Evolutionary conservation across 2,329 filamentous ascomycete genomes (phyloP).

Genomic region (Aspergillus hortae): DNA sequence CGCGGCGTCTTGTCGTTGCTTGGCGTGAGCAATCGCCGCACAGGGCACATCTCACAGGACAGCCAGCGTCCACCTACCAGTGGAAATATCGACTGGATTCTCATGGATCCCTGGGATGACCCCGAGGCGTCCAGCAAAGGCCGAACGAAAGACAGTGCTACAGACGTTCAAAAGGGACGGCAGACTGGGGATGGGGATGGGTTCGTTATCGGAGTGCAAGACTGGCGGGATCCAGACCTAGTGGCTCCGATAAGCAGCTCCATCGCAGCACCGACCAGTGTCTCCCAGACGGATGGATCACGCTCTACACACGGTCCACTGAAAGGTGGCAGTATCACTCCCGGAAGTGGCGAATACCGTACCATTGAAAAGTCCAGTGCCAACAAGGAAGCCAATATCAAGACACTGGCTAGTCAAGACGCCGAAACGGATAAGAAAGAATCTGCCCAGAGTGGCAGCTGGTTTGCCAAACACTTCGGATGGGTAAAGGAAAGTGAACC

Average conservation of each 20-base stretch:
- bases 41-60: constrained; percentile 38
- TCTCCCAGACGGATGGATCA: constrained; percentile 24
- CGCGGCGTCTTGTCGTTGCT: constrained; percentile 43
- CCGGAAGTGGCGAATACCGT: constrained; percentile 68
- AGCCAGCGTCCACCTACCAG: constrained; percentile 67
- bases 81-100: constrained; percentile 70
- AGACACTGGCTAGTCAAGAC: constrained; percentile 11
- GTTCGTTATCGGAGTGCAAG: constrained; percentile 80
- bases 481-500: constrained; percentile 21
- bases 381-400: constrained; percentile 12
- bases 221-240: constrained; percentile 78
- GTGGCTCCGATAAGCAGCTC: constrained; percentile 45
- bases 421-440: not conserved
- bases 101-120: constrained; percentile 63
- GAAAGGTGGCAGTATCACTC: constrained; percentile 65
- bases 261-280: constrained; percentile 20
- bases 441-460: constrained; percentile 16
- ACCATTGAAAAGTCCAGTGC: constrained; percentile 36
- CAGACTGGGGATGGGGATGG: constrained; percentile 50
- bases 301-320: constrained; percentile 36
- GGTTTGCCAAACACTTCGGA: constrained; percentile 35
- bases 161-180: constrained; percentile 22
- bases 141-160: constrained; percentile 11
- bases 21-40: constrained; percentile 34
- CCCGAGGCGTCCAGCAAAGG: constrained; percentile 34